Evolutionary conservation across 331 rosid species (phyloP).

Genomic region (Cydonia oblonga): DNA sequence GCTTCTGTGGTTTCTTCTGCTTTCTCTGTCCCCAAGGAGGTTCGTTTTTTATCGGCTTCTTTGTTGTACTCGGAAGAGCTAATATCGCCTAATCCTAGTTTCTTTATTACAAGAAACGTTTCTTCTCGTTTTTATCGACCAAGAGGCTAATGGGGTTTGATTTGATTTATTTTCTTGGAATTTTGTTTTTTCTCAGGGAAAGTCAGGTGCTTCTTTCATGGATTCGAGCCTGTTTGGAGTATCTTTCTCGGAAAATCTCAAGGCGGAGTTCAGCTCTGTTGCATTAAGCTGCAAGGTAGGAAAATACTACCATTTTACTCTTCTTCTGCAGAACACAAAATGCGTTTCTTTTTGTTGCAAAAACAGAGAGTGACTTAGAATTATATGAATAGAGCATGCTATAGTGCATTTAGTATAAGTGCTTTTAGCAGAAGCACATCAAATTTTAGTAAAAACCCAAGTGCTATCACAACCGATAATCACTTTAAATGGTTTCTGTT

Average conservation of each 20-base stretch:
- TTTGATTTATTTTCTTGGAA: neutral
- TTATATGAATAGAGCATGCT: too few species aligned
- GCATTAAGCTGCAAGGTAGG: conserved; percentile 69
- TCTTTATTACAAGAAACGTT: neutral
- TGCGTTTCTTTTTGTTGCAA: neutral
- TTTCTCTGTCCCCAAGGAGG: conserved; percentile 74
- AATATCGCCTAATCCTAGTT: neutral
- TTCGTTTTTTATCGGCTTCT: conserved; percentile 2
- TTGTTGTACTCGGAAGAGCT: neutral
- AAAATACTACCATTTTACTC: too few species aligned
- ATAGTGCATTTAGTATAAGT: too few species aligned
- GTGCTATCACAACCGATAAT: neutral
- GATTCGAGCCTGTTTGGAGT: conserved; percentile 72
- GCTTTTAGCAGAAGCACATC: neutral
- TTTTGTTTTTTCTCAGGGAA: conserved; percentile 43
- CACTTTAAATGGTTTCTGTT: neutral
- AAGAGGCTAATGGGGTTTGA: conserved; percentile 1
- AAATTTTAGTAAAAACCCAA: too few species aligned
- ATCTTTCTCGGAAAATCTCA: conserved; percentile 53
- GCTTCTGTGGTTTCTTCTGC: conserved; percentile 74
- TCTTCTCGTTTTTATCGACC: conserved; percentile 3
- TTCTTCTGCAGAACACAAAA: neutral
- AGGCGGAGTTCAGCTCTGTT: conserved; percentile 58
- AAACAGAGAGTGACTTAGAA: neutral
- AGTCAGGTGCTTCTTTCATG: conserved; percentile 40